Evolutionary conservation across 805 yeast species (phyloP).

Genomic region (Pichia ethanolica): DNA sequence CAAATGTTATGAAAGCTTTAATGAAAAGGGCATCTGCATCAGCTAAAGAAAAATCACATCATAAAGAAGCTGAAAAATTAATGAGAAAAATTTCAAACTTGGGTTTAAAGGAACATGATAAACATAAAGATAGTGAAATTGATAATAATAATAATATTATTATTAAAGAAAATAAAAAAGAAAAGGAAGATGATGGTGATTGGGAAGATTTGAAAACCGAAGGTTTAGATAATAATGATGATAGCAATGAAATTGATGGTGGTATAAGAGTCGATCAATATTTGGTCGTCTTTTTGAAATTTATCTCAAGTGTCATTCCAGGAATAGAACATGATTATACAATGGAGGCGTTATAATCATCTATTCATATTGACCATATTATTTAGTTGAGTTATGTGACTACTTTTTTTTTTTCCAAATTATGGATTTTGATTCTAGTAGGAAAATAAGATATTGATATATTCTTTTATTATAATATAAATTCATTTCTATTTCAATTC

Average conservation of each 20-base stretch:
- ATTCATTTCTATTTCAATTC: background rate
- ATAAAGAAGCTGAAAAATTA: slow-evolving; percentile 22
- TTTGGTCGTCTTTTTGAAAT: slow-evolving; percentile 79
- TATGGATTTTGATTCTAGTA: too few species aligned
- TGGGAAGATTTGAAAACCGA: slow-evolving; percentile 17
- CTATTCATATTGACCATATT: background rate
- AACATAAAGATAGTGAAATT: slow-evolving; percentile 9
- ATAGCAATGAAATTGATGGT: slow-evolving; percentile 15
- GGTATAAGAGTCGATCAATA: slow-evolving; percentile 86
- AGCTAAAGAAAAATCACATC: slow-evolving; percentile 21
- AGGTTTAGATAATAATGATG: slow-evolving; percentile 14
- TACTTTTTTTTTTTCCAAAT: too few species aligned
- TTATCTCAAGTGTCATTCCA: slow-evolving; percentile 94
- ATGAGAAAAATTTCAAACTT: slow-evolving; percentile 39
- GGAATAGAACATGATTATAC: slow-evolving; percentile 97
- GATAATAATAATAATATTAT: too few species aligned
- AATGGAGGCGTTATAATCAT: slow-evolving; percentile 75
- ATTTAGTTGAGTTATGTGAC: background rate
- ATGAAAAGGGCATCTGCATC: slow-evolving; percentile 65
- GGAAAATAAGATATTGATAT: too few species aligned
- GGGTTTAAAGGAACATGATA: slow-evolving; percentile 34
- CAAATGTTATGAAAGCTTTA: slow-evolving; percentile 86
- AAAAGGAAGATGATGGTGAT: slow-evolving; percentile 14
- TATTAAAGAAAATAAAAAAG: too few species aligned
- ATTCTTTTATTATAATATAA: too few species aligned